Base-by-base conservation (phyloP, 2,329 filamentous ascomycete genomes). In the Penicillium digitatum region DNA sequence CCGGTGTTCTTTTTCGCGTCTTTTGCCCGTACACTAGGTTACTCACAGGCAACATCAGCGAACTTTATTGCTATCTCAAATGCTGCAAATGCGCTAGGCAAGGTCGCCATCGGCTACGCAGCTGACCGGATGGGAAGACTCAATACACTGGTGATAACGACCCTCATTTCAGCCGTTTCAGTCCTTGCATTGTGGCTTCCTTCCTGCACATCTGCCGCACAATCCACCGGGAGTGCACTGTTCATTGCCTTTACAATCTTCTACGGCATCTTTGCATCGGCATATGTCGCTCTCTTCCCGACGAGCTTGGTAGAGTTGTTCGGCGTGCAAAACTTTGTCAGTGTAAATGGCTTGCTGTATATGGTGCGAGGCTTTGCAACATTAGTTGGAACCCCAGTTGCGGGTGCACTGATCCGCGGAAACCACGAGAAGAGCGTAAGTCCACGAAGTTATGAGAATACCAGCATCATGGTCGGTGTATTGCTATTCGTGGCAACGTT, bases 41-140 rank as follows among this genome's bases (percentile, higher is more conserved):
- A 75, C 12, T 68, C 64, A 22, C 62, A 64, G 12, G 61, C 63
- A 1, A 68, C 68, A 11, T 73, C 70, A 0, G 72, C 74, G 0
- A 75, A 70, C 20, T 69, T 77, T 16, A 74, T 75, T 34, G 66
- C 73, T 5, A 61, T 75, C 4, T 74, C 70, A 26, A 77, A 76
- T 47, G 72, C 72, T 0, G 69, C 71, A 8, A 76, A 74, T 54
- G 72, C 72, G 2, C 55, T 72, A 5, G 72, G 72, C 2, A 72
- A 73, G 50, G 69, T 77, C 4, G 61, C 66, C 1, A 71, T 76
- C 52, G 74, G 75, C 1, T 66, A 69, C 39, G 56, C 69, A 3
- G 73, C 74, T 3, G 74, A 76, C 54, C 60, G 67, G 3, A 64
- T 73, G 34, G 74, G 74, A 11, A 55, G 74, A 29, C 62, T 76